Base-by-base conservation (phyloP, 768 basidiomycete genomes). In the Mycena galericulata region DNA sequence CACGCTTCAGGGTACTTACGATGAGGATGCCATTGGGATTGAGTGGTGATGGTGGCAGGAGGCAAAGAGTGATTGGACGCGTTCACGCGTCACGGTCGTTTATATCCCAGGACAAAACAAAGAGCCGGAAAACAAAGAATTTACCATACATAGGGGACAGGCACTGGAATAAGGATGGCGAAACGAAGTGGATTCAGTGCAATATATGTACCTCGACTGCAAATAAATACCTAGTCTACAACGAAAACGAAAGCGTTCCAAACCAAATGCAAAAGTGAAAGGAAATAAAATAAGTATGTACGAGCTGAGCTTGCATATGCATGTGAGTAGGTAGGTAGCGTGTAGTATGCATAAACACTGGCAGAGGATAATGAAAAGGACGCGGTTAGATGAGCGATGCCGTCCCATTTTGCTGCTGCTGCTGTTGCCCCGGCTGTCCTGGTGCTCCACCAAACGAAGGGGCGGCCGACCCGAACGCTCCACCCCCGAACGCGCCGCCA, bases 301-400 rank as follows among this genome's bases (percentile, higher is more conserved):
- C 12, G 54, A 12, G 12, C n/a, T n/a, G n/a, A n/a, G n/a, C n/a
- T n/a, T n/a, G n/a, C n/a, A n/a, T n/a, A n/a, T n/a, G n/a, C n/a
- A 38, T 38, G 41, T 34, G 50, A 53, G 61, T 40, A 41, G 54
- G 24, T 62, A 36, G 15, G 47, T 15, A 40, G 50, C 36, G 29
- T 6, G 14, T 36, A n/a, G 26, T 30, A 51, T 7, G 26, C 17
- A 41, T 24, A n/a, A 47, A 56, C 38, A 60, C 47, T 17, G 36
- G 51, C 51, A 10, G 22, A 50, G 11, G 49, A 41, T 20, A 26
- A 56, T 15, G 54, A 38, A 55, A 26, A 49, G 62, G 15, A 20
- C 36, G 29, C 34, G 38, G 55, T 77, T 79, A 90, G 68, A 89
- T 89, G 62, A 90, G 77, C 26, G 87, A 87, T 11, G 82, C 49